These are phyloP conservation scores for Penicillium psychrofluorescens DNA, from an alignment of 495 filamentous ascomycete species.

Conservation along the genomic window DNA sequence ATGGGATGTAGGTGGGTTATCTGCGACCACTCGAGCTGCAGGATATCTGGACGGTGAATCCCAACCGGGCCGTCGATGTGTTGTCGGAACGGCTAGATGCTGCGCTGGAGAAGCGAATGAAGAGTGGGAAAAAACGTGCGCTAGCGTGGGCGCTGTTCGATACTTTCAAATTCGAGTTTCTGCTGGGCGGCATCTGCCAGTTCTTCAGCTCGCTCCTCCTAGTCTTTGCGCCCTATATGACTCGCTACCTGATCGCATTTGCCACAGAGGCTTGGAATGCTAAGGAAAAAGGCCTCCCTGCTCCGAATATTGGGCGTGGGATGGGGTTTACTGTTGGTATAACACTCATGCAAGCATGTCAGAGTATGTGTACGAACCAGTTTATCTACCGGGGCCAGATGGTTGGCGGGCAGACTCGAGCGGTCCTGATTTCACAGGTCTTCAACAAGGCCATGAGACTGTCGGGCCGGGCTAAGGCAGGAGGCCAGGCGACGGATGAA, in stretches of 20 bases:
- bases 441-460: constrained; percentile 81
- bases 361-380: constrained; percentile 68
- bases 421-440: constrained; percentile 64
- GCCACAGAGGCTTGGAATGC: constrained; percentile 70
- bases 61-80: constrained; percentile 60
- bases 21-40: constrained; percentile 72
- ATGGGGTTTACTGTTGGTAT: constrained; percentile 72
- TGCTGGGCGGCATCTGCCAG: constrained; percentile 71
- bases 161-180: constrained; percentile 79
- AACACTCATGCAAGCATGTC: constrained; percentile 64
- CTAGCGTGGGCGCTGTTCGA: constrained; percentile 79
- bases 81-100: constrained; percentile 56
- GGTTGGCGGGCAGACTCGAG: constrained; percentile 69
- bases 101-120: constrained; percentile 59
- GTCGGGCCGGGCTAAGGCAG: constrained; percentile 70
- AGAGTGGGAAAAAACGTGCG: constrained; percentile 63
- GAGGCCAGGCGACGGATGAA: constrained; percentile 41
- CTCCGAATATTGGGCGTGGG: constrained; percentile 57
- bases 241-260: constrained; percentile 72
- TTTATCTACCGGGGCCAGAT: constrained; percentile 79
- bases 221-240: constrained; percentile 66
- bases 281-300: constrained; percentile 31
- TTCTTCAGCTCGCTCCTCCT: constrained; percentile 62
- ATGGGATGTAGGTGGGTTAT: constrained; percentile 50
- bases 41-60: constrained; percentile 86